These are phyloP conservation scores for Colletotrichum tofieldiae DNA, from an alignment of 2,329 filamentous ascomycete species.

Conservation along the genomic window DNA sequence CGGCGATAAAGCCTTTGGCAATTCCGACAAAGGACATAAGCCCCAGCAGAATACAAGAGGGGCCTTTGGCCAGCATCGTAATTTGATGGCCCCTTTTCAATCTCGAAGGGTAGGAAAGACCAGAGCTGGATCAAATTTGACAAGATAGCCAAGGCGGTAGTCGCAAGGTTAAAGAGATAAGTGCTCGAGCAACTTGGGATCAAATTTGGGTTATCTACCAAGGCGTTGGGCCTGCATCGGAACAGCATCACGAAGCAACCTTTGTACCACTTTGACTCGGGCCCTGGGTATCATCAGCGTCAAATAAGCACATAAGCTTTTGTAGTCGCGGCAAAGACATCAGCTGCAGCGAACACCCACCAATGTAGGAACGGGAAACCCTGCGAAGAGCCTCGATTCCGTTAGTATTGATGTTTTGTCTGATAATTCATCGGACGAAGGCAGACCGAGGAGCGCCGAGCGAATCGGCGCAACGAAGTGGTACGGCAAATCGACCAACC, in stretches of 20 bases:
- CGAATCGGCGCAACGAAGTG: too few relatives aligned
- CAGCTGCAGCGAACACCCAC: background rate
- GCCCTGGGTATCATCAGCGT: background rate
- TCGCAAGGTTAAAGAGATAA: background rate
- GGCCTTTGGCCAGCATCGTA: background rate
- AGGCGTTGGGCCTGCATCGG: background rate
- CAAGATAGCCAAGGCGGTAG: background rate
- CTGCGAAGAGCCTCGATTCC: too few relatives aligned
- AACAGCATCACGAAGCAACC: background rate
- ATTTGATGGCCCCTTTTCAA: too few relatives aligned
- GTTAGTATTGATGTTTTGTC: background rate
- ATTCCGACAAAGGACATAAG: background rate
- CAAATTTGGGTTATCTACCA: background rate
- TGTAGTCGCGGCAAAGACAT: background rate
- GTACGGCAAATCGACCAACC: background rate
- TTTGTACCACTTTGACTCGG: too few relatives aligned
- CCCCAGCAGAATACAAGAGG: background rate
- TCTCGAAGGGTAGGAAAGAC: too few relatives aligned
- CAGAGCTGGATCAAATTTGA: background rate
- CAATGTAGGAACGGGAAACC: background rate
- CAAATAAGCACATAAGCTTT: background rate
- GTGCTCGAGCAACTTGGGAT: background rate
- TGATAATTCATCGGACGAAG: background rate
- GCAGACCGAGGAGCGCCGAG: background rate
- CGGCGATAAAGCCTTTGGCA: background rate